Evolutionary conservation across 495 filamentous ascomycete genomes (phyloP).

Genomic region (Neurospora sp.): DNA sequence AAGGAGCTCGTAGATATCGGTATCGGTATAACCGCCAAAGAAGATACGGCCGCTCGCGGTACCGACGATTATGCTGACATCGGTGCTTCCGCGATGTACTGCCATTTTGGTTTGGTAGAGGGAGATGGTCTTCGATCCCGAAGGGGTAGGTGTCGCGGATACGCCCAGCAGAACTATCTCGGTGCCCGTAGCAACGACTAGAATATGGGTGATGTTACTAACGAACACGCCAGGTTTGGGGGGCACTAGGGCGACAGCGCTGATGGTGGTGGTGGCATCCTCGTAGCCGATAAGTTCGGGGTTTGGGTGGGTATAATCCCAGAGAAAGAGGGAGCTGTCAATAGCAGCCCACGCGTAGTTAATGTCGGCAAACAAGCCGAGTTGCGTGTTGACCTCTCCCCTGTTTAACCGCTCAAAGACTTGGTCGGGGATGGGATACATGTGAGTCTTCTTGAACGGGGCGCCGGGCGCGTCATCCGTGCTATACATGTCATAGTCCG

Average conservation of each 20-base stretch:
- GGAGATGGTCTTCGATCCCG: slow-evolving; percentile 58
- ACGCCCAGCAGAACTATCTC: slow-evolving; percentile 81
- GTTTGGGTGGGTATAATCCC: slow-evolving; percentile 88
- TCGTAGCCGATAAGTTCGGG: slow-evolving; percentile 89
- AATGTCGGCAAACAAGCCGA: slow-evolving; percentile 88
- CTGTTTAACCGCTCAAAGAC: slow-evolving; percentile 85
- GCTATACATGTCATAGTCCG: slow-evolving; percentile 72
- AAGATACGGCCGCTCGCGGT: slow-evolving; percentile 83
- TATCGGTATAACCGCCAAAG: slow-evolving; percentile 68
- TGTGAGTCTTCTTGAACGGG: slow-evolving; percentile 74
- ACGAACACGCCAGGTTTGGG: slow-evolving; percentile 82
- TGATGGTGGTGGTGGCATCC: slow-evolving; percentile 76
- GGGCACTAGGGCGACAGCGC: slow-evolving; percentile 68
- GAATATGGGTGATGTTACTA: slow-evolving; percentile 66
- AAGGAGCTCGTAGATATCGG: slow-evolving; percentile 82
- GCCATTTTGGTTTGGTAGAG: slow-evolving; percentile 82
- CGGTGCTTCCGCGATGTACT: slow-evolving; percentile 54
- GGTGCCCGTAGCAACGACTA: slow-evolving; percentile 76
- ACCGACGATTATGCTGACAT: slow-evolving; percentile 66
- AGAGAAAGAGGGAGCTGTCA: slow-evolving; percentile 91
- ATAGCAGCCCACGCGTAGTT: slow-evolving; percentile 94
- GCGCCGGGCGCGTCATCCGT: slow-evolving; percentile 57
- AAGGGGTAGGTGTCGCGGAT: slow-evolving; percentile 44
- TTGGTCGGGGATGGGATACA: slow-evolving; percentile 76
- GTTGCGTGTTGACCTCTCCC: slow-evolving; percentile 70